Evolutionary conservation across 768 basidiomycete genomes (phyloP).

Genomic region (Mycena metata): DNA sequence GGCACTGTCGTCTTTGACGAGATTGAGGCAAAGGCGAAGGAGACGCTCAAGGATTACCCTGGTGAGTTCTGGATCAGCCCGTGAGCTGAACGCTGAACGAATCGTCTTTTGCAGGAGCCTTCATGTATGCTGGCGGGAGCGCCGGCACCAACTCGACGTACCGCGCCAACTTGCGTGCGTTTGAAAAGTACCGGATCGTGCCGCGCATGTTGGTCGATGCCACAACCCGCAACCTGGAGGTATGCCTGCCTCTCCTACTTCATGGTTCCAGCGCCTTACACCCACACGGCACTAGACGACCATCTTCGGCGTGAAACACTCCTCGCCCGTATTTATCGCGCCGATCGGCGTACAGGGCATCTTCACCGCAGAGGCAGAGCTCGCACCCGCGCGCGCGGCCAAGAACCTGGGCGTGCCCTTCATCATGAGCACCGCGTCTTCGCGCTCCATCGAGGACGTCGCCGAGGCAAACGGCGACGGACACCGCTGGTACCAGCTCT

Average conservation of each 20-base stretch:
- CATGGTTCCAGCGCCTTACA: not conserved
- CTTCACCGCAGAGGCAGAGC: slow-evolving; percentile 77
- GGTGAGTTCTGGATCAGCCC: slow-evolving; percentile 51
- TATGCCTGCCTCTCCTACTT: slow-evolving; percentile 43
- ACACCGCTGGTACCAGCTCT: slow-evolving; percentile 85
- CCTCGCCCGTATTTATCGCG: slow-evolving; percentile 74
- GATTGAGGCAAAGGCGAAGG: slow-evolving; percentile 76
- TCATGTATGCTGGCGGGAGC: slow-evolving; percentile 82
- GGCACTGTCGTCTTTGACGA: slow-evolving; percentile 74
- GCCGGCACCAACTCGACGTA: slow-evolving; percentile 82
- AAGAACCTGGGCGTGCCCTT: slow-evolving; percentile 73
- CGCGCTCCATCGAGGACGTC: slow-evolving; percentile 82
- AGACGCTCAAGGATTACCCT: slow-evolving; percentile 69
- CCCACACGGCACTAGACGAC: slow-evolving; percentile 62
- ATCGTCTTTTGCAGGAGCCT: slow-evolving; percentile 60
- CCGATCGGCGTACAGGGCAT: slow-evolving; percentile 87
- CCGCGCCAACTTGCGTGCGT: slow-evolving; percentile 71
- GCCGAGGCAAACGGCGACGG: slow-evolving; percentile 78
- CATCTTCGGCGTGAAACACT: slow-evolving; percentile 75
- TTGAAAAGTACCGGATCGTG: slow-evolving; percentile 80
- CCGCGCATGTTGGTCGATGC: slow-evolving; percentile 82
- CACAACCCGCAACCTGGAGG: slow-evolving; percentile 70
- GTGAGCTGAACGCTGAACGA: not conserved
- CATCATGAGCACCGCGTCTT: slow-evolving; percentile 82
- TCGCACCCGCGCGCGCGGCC: slow-evolving; percentile 77